Conservation (phyloP, 352 stramenopile species). For the Globisporangium mamillatum region DNA sequence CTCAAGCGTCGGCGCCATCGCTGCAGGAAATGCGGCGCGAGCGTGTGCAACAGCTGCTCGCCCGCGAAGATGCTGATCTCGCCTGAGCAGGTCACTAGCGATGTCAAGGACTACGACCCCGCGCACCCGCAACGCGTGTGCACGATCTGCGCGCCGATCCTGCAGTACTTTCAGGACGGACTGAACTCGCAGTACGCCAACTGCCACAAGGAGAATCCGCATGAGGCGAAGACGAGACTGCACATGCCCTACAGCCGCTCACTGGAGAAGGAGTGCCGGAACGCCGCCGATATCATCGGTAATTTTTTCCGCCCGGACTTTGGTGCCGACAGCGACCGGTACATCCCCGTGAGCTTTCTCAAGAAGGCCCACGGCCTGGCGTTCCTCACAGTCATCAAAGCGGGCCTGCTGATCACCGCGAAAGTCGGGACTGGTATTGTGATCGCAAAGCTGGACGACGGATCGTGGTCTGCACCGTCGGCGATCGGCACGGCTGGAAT, state of each 20-base stretch:
- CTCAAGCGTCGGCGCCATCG: conserved; percentile 66
- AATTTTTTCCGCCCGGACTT: conserved; percentile 78
- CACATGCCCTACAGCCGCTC: conserved; percentile 74
- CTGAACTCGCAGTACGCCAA: conserved; percentile 75
- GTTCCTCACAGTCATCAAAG: conserved; percentile 86
- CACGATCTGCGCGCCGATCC: conserved; percentile 72
- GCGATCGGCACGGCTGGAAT: conserved; percentile 92
- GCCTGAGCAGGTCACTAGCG: conserved; percentile 49
- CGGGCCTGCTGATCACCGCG: conserved; percentile 77
- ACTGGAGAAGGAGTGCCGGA: conserved; percentile 73
- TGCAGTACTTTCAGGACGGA: conserved; percentile 70
- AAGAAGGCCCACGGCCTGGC: conserved; percentile 79
- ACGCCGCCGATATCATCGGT: conserved; percentile 71
- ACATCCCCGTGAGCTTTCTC: conserved; percentile 78
- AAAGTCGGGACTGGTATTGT: conserved; percentile 87
- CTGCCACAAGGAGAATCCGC: conserved; percentile 81
- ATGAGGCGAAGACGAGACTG: conserved; percentile 64
- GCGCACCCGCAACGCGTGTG: conserved; percentile 76
- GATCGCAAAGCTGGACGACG: conserved; percentile 83
- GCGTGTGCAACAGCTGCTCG: conserved; percentile 66
- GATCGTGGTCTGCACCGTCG: conserved; percentile 90
- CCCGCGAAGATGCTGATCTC: conserved; percentile 76
- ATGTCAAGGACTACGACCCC: conserved; percentile 68
- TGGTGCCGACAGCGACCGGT: conserved; percentile 67
- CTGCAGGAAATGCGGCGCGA: conserved; percentile 72